A percentile compares a stretch with the other conserved stretches of the same genome.
These are phyloP conservation scores for Coelastrella sp. DNA, from an alignment of 139 green algal species.

Conservation along the genomic window DNA sequence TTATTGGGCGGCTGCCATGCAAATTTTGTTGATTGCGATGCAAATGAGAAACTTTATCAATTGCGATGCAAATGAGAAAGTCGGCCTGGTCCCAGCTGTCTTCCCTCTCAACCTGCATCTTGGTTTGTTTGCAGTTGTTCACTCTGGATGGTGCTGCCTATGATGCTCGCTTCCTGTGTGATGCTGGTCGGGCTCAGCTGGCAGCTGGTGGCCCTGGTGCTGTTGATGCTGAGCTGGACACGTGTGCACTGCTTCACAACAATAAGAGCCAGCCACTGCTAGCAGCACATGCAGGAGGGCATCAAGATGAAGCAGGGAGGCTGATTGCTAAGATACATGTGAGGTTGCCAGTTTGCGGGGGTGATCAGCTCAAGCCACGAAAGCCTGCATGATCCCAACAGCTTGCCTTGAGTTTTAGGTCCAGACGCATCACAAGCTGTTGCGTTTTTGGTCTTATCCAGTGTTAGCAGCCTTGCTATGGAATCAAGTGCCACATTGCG, in stretches of 20 bases:
- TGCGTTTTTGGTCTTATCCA: too few species aligned
- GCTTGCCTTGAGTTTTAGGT: too few species aligned
- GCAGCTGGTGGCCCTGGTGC: slow-evolving; percentile 53
- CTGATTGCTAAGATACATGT: slow-evolving; percentile 10
- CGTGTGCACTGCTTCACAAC: slow-evolving; percentile 87
- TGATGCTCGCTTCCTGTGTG: slow-evolving; percentile 76
- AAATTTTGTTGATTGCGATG: too few species aligned
- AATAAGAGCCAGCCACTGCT: slow-evolving; percentile 57
- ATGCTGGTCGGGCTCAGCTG: slow-evolving; percentile 3
- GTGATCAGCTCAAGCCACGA: neutral
- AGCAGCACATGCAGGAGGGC: slow-evolving; percentile 15
- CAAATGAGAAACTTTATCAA: too few species aligned
- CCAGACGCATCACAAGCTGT: too few species aligned
- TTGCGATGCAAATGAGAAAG: too few species aligned
- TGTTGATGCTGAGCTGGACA: slow-evolving; percentile 74
- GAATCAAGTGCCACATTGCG: too few species aligned
- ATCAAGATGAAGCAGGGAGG: neutral
- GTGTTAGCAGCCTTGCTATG: too few species aligned
- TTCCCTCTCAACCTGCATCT: neutral
- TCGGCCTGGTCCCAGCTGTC: too few species aligned
- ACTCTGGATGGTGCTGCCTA: slow-evolving; percentile 89
- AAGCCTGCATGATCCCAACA: too few species aligned
- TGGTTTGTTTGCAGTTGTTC: slow-evolving; percentile 68
- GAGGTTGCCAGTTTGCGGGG: neutral
- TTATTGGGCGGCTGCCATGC: too few species aligned